Percentiles rank a stretch among this genome's conserved stretches.
These are phyloP conservation scores for Russula earlei DNA, from an alignment of 768 basidiomycete genomes.

Conservation along the genomic window DNA sequence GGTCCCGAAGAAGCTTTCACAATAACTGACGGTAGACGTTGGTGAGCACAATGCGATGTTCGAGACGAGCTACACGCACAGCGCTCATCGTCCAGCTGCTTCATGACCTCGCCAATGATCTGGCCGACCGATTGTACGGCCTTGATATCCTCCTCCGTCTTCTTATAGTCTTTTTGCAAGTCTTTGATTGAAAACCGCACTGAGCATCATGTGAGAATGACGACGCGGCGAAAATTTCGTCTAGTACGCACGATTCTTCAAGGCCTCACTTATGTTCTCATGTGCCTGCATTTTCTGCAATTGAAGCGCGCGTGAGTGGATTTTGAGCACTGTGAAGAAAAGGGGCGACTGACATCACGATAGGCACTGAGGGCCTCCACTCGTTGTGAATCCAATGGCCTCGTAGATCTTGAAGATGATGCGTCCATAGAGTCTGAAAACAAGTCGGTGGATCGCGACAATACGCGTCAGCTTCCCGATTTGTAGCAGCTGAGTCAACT, in stretches of 20 bases:
- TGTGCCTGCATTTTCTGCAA: conserved; percentile 92
- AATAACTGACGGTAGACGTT: conserved; percentile 53
- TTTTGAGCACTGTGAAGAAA: background rate
- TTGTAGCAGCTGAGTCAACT: background rate
- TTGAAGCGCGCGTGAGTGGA: conserved; percentile 27
- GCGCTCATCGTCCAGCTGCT: conserved; percentile 94
- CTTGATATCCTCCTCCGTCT: conserved; percentile 98
- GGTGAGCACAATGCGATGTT: background rate
- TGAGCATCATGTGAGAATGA: conserved; percentile 26
- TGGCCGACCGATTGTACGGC: conserved; percentile 98
- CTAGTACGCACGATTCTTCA: conserved; percentile 73
- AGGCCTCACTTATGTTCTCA: conserved; percentile 72
- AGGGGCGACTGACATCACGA: conserved; percentile 51
- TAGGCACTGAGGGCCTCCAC: conserved; percentile 68
- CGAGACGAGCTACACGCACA: conserved; percentile 45
- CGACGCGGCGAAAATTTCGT: background rate
- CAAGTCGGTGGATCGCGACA: background rate
- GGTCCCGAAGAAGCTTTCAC: conserved; percentile 98
- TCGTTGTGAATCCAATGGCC: conserved; percentile 58
- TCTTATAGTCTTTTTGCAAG: conserved; percentile 79
- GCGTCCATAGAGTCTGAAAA: conserved; percentile 19
- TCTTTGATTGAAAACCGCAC: conserved; percentile 89
- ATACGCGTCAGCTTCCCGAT: conserved; percentile 24
- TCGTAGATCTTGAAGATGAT: conserved; percentile 29
- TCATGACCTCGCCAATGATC: conserved; percentile 98